A percentile compares a stretch with the other conserved stretches of the same genome.
Conservation (phyloP, 164 flowering plant species). For the Aristolochia fimbriata region DNA sequence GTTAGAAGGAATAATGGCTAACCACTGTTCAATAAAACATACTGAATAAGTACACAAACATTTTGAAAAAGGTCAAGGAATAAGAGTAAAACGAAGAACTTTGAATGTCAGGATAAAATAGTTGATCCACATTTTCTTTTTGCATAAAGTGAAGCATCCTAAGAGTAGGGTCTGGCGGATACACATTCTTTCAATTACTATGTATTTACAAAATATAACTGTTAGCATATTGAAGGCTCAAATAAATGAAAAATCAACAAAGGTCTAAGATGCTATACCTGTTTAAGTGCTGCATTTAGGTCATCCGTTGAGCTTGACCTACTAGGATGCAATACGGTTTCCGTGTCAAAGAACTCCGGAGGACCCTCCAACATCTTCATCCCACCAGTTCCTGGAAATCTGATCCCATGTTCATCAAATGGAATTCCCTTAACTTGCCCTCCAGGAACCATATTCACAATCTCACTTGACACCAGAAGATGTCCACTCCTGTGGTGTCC, state of each 20-base stretch:
- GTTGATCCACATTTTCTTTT: too few species aligned
- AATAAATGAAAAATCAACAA: background rate
- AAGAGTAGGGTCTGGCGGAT: too few species aligned
- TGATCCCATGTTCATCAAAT: background rate
- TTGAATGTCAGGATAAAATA: too few species aligned
- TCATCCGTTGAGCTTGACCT: background rate
- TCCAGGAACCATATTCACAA: background rate
- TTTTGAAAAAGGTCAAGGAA: too few species aligned
- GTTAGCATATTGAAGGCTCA: background rate
- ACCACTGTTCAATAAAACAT: too few species aligned
- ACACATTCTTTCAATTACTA: too few species aligned
- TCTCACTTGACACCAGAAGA: background rate
- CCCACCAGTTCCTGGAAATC: background rate
- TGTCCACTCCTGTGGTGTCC: background rate
- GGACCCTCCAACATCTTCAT: background rate
- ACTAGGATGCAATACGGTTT: background rate
- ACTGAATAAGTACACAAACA: too few species aligned
- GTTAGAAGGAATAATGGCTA: too few species aligned
- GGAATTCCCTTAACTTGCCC: background rate
- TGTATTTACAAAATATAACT: too few species aligned
- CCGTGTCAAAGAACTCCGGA: background rate
- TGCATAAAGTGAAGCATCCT: too few species aligned
- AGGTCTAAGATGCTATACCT: background rate
- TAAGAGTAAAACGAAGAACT: too few species aligned
- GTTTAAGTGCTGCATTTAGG: conserved; percentile 3